Evolutionary conservation across 2,329 filamentous ascomycete species (phyloP).

Genomic region (Cytospora schulzeri): DNA sequence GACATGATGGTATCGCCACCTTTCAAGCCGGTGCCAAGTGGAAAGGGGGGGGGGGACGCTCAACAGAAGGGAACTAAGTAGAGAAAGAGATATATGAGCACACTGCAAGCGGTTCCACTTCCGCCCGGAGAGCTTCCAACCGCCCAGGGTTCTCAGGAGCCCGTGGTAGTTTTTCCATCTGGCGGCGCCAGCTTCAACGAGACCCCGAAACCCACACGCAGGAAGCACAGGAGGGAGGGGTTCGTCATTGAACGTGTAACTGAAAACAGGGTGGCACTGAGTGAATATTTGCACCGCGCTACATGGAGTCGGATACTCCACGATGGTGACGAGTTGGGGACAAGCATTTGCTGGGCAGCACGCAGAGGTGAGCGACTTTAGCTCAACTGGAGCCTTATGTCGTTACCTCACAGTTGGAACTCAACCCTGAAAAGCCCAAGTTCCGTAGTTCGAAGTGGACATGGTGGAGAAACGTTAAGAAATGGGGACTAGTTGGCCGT

Average conservation of each 20-base stretch:
- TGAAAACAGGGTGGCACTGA: neutral
- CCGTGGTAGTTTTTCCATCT: neutral
- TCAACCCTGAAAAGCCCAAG: too few relatives aligned
- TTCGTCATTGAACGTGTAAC: too few relatives aligned
- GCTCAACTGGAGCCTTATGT: too few relatives aligned
- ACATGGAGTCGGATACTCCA: conserved; percentile 7
- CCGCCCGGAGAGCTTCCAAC: conserved; percentile 3
- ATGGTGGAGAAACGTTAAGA: conserved; percentile 4
- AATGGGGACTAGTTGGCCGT: conserved; percentile 7
- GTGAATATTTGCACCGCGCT: neutral
- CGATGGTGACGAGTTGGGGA: conserved; percentile 2
- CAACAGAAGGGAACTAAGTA: neutral
- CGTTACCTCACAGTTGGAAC: too few relatives aligned
- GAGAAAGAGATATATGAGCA: conserved; percentile 11
- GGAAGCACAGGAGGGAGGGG: neutral
- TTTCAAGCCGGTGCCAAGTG: conserved; percentile 15
- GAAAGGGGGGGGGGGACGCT: neutral
- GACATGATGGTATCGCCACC: neutral
- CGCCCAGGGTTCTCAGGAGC: conserved; percentile 8
- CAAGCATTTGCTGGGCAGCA: conserved; percentile 12
- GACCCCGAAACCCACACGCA: neutral
- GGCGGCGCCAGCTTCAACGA: neutral
- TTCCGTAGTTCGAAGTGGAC: neutral
- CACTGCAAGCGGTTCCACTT: conserved; percentile 3
- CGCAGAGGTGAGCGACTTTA: too few relatives aligned